Evolutionary conservation across 129 eudicot genomes (phyloP).

Genomic region (Flaveria bidentis): DNA sequence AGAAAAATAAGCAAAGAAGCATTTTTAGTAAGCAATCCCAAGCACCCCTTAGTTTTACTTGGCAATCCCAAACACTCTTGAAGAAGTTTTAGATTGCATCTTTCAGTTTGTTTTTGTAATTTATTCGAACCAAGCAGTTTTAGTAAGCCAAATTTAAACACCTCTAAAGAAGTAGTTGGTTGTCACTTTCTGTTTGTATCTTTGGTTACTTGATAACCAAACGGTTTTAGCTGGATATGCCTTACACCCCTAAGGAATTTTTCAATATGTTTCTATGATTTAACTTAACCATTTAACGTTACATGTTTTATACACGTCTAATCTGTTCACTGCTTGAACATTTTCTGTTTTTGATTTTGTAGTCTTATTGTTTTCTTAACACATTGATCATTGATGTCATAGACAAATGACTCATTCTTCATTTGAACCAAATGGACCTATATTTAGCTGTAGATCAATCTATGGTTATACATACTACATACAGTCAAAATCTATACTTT

Average conservation of each 20-base stretch:
- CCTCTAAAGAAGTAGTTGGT: no score
- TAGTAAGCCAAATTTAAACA: no score
- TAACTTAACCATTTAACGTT: not conserved
- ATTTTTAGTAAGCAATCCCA: not conserved
- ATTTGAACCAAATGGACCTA: not conserved
- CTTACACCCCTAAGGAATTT: no score
- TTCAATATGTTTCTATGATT: not conserved
- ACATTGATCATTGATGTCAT: not conserved
- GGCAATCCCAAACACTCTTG: not conserved
- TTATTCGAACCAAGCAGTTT: no score
- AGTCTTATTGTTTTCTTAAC: no score
- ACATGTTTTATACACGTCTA: not conserved
- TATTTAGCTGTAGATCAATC: not conserved
- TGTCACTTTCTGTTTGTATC: no score
- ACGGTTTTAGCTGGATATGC: no score
- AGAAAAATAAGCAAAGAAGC: no score
- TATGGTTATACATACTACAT: not conserved
- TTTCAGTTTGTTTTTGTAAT: no score
- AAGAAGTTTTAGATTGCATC: not conserved
- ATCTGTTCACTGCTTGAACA: not conserved
- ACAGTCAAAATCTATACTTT: not conserved
- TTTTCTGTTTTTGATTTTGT: no score
- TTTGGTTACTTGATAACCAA: no score
- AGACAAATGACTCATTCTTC: not conserved
- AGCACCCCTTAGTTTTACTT: not conserved